Evolutionary conservation across 345 rosid species (phyloP), one percentile per base, ranked within the genome.

Genomic region (Salix dunnii): DNA sequence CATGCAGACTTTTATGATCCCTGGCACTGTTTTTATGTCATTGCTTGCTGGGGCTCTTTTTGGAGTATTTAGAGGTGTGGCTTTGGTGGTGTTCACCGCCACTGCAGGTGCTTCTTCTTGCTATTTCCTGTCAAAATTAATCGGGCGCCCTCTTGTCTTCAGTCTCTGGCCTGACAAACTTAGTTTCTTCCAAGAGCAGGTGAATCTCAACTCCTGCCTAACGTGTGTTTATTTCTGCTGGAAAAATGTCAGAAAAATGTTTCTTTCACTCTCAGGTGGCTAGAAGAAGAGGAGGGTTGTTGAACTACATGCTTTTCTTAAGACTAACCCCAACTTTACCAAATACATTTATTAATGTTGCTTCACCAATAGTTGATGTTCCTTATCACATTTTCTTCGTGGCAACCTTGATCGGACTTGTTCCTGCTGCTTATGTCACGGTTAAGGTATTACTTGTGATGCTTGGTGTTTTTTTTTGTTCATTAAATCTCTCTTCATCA

Each of bases 91-190:
- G 68, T 90, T 90, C 48, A 80, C 90, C 72, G 97, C 97, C 81
- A 89, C 97, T 21, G 97, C 97, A 42, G 99, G 99, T 84, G 97
- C 97, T 89, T 95, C 97, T 76, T 93, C 97, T 72, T 95, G 96
- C 80, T 95, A 69, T 78, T 91, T 93, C 90, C 87, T 95, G 63
- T 95, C 99, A 17, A 90, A 91, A 79, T 68, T 91, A 67, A 89
- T 95, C 3, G 97, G 97, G 14, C 88, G 93, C 49, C 99, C 97
- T 68, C 89, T 90, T 35, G 90, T 92, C 74, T 85, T 89, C 81
- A 82, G 87, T 20, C 86, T 95, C 71, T 95, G 99, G 97, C 99
- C 99, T 2, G 99, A 95, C 68, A 95, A 90, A 79, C 87, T 95
- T 74, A 72, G 66, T 20, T 95, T 93, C 88, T 93, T 95, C 85